phyloP scores from a whole-genome alignment of 2,329 filamentous ascomycete genomes.

The Fusarium camptoceras region DNA sequence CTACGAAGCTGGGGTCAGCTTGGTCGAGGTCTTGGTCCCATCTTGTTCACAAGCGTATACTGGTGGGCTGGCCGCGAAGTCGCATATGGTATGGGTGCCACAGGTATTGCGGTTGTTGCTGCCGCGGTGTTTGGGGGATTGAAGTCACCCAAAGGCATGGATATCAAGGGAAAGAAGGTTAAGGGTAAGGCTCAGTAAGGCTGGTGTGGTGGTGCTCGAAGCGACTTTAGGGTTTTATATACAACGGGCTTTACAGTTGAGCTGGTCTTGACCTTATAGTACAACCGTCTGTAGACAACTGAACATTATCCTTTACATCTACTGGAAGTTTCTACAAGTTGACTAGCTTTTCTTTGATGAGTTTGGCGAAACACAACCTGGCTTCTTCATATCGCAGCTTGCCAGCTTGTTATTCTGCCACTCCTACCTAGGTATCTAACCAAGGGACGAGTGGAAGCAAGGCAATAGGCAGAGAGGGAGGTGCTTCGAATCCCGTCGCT shows the following conservation, averaged over 20 bases:
- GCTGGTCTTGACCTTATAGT: conserved; percentile 32
- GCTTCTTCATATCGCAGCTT: background rate
- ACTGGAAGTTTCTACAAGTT: background rate
- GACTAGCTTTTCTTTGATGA: background rate
- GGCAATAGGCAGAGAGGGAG: background rate
- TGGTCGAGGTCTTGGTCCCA: conserved; percentile 85
- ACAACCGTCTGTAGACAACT: background rate
- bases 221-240: conserved; percentile 1
- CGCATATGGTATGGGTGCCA: conserved; percentile 84
- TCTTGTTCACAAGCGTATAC: conserved; percentile 94
- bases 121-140: conserved; percentile 77
- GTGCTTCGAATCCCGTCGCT: conserved; percentile 5
- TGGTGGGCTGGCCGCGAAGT: conserved; percentile 96
- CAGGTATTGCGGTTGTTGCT: conserved; percentile 81
- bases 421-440: background rate
- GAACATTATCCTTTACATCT: background rate
- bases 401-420: background rate
- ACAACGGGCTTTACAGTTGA: conserved; percentile 12
- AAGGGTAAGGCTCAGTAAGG: conserved; percentile 34
- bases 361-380: background rate
- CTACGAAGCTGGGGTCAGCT: conserved; percentile 87
- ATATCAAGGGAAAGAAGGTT: conserved; percentile 34
- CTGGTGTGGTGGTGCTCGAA: background rate
- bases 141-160: conserved; percentile 66
- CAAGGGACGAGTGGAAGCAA: background rate